Evolutionary conservation across 768 basidiomycete species (phyloP).

Genomic region (Tylopilus rubrobrunneus): DNA sequence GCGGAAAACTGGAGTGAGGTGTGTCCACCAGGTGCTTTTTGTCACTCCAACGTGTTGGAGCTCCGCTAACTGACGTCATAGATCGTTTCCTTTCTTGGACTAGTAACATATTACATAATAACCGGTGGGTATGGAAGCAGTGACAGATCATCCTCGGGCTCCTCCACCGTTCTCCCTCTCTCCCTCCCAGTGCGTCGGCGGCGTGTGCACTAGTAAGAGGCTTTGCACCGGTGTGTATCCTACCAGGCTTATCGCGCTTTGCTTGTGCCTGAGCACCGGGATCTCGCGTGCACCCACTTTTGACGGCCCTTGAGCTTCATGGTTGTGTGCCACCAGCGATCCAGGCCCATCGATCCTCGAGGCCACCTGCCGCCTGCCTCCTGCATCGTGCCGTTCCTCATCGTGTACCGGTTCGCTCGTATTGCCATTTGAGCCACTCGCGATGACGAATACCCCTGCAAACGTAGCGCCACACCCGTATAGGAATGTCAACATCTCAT

Average conservation of each 20-base stretch:
- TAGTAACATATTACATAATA: not conserved
- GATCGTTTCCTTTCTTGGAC: slow-evolving; percentile 10
- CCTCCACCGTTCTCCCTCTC: slow-evolving; percentile 15
- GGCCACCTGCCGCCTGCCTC: slow-evolving; percentile 25
- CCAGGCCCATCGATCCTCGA: slow-evolving; percentile 26
- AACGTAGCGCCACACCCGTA: slow-evolving; percentile 91
- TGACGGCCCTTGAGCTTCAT: slow-evolving; percentile 34
- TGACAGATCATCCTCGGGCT: no score
- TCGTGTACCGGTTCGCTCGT: slow-evolving; percentile 27
- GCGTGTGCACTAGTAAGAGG: slow-evolving; percentile 62
- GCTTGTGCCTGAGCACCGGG: slow-evolving; percentile 47
- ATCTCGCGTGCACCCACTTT: slow-evolving; percentile 38
- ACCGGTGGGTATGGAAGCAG: not conserved
- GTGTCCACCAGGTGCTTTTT: slow-evolving; percentile 28
- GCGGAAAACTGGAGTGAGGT: slow-evolving; percentile 3
- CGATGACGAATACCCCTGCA: slow-evolving; percentile 83
- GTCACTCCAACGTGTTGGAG: slow-evolving; percentile 28
- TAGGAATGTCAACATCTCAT: slow-evolving; percentile 77
- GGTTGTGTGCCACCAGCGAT: slow-evolving; percentile 23
- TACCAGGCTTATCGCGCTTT: slow-evolving; percentile 57
- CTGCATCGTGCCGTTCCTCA: slow-evolving; percentile 32
- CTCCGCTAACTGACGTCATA: slow-evolving; percentile 35
- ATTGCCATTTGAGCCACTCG: slow-evolving; percentile 48
- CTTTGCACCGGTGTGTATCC: slow-evolving; percentile 77
- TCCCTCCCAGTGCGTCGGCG: slow-evolving; percentile 45